A percentile compares a stretch with the other conserved stretches of the same genome.
These are phyloP conservation scores for Cryphonectria parasitica DNA, from an alignment of 2,329 filamentous ascomycete genomes.

Conservation along the genomic window DNA sequence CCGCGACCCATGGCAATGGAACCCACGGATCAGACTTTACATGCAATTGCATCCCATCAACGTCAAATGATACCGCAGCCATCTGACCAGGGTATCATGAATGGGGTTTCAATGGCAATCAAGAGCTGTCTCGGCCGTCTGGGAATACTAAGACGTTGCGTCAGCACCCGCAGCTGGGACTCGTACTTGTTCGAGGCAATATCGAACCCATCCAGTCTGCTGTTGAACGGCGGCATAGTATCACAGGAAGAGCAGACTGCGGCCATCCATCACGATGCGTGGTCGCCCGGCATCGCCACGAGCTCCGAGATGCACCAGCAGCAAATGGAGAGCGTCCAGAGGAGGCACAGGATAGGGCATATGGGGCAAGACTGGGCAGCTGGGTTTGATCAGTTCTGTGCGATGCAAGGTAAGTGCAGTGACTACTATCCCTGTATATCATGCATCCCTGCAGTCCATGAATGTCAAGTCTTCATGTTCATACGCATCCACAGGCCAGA, in stretches of 20 bases:
- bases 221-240: conserved; percentile 2
- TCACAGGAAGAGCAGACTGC: conserved; percentile 7
- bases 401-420: conserved; percentile 27
- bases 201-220: no score
- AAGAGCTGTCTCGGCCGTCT: conserved; percentile 25
- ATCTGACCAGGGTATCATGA: conserved; percentile 19
- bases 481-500: conserved; percentile 12
- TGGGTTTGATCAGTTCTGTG: conserved; percentile 31
- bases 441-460: no score
- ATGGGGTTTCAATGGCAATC: conserved; percentile 25
- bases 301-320: no score
- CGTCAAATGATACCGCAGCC: background rate
- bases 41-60: background rate
- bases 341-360: background rate
- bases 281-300: conserved; percentile 12
- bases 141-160: conserved; percentile 23
- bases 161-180: conserved; percentile 26
- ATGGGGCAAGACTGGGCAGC: conserved; percentile 8
- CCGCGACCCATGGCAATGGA: no score
- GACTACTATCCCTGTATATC: no score
- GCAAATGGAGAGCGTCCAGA: conserved; percentile 1
- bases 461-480: no score
- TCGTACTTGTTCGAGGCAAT: conserved; percentile 21
- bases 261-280: background rate
- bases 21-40: no score